A percentile compares a stretch with the other conserved stretches of the same genome.
Evolutionary conservation across 306 rosid genomes (phyloP).

Genomic region (Myrica gale): DNA sequence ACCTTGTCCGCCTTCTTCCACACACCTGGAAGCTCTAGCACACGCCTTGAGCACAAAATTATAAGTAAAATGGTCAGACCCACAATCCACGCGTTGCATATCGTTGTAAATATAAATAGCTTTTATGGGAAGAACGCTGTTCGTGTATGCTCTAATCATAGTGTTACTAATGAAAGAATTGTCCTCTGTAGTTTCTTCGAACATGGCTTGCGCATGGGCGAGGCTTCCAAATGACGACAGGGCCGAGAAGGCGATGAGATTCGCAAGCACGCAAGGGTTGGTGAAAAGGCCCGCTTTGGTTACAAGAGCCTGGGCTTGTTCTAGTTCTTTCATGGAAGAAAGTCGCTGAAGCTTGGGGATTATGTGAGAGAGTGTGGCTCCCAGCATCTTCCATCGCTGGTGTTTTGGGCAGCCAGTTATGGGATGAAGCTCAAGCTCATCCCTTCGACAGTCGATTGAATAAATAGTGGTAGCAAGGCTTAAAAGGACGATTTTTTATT

Average conservation of each 20-base stretch:
- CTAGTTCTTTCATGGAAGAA: constrained; percentile 47
- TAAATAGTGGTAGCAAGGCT: too few relatives aligned
- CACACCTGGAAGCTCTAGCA: constrained; percentile 43
- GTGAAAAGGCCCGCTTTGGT: constrained; percentile 45
- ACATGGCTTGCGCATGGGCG: constrained; percentile 52
- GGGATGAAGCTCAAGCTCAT: neutral
- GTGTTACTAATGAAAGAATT: constrained; percentile 48
- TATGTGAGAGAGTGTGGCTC: constrained; percentile 15
- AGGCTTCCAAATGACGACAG: constrained; percentile 59
- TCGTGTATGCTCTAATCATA: constrained; percentile 69
- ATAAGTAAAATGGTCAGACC: constrained; percentile 47
- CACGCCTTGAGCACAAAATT: constrained; percentile 65
- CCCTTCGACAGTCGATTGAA: neutral
- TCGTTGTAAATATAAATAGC: constrained; percentile 46
- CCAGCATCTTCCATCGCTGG: constrained; percentile 25
- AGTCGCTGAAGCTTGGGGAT: constrained; percentile 33
- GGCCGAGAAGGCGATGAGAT: constrained; percentile 45
- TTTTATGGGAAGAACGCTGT: constrained; percentile 44
- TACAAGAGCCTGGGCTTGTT: constrained; percentile 44
- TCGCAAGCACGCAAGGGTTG: constrained; percentile 25
- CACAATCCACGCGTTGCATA: constrained; percentile 31
- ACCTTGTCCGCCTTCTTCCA: constrained; percentile 22
- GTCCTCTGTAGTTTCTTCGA: constrained; percentile 47
- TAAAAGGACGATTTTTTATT: too few relatives aligned
- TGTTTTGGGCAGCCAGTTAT: neutral